Conservation (phyloP, 345 rosid species). For the Viola odorata region DNA sequence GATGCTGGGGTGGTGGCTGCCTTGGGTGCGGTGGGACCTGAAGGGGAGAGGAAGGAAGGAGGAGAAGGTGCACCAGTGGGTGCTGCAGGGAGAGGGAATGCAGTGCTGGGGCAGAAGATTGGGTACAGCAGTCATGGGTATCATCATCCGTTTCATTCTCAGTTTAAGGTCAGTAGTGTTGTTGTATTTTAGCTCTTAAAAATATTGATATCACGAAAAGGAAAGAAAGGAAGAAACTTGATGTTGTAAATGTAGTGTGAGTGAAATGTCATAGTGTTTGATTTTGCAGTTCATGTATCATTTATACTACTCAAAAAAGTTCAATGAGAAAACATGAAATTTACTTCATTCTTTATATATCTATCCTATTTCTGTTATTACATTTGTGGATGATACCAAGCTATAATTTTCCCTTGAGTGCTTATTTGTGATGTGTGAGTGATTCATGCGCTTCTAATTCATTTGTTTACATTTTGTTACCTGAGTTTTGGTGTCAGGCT, state of each 20-base stretch:
- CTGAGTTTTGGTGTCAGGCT: slow-evolving; percentile 1
- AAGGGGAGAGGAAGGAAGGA: slow-evolving; percentile 59
- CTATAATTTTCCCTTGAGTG: background rate
- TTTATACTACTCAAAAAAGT: background rate
- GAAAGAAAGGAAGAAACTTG: slow-evolving; percentile 5
- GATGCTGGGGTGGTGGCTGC: slow-evolving; percentile 35
- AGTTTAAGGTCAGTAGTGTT: slow-evolving; percentile 95
- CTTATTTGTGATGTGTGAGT: background rate
- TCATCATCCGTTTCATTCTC: slow-evolving; percentile 91
- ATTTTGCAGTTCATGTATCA: slow-evolving; percentile 3
- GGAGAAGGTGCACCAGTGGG: slow-evolving; percentile 42
- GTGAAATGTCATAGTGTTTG: background rate
- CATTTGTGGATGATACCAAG: no score
- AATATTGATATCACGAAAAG: slow-evolving; percentile 10
- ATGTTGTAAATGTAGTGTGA: slow-evolving; percentile 15
- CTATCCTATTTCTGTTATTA: background rate
- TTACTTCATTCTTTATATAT: slow-evolving; percentile 3
- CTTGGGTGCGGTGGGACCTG: slow-evolving; percentile 12
- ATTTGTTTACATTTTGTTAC: no score
- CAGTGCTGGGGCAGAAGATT: slow-evolving; percentile 40
- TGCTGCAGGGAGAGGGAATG: slow-evolving; percentile 34
- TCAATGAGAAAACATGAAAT: slow-evolving; percentile 20
- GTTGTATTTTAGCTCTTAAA: slow-evolving; percentile 12
- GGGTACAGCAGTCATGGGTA: slow-evolving; percentile 82
- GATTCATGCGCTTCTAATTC: background rate